Base-by-base conservation (phyloP, 345 rosid genomes). In the Syzygium jambos region DNA sequence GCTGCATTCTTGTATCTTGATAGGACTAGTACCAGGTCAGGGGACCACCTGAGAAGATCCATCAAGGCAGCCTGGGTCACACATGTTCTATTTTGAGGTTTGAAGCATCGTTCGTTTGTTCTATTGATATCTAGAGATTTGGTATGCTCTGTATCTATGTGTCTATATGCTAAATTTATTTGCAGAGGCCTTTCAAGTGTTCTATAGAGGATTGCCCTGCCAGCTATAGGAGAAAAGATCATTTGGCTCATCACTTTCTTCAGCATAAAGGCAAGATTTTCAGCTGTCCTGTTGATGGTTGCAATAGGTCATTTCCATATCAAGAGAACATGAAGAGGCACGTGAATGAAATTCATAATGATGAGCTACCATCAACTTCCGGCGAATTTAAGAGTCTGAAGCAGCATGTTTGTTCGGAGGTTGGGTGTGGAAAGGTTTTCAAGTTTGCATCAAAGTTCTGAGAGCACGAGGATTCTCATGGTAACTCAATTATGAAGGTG, bases 21-120 rank as follows among this genome's bases (percentile, higher is more conserved):
- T 63, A 92, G 98, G 98, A 95, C 96, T 85, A 97, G 98, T 97
- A 95, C 96, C 98, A 96, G 98, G 99, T 89, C 86, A 98, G 99
- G 98, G 89, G 98, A 95, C 98, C 98, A 85, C 99, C 99, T 95
- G 98, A 96, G 98, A 96, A 97, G 98, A 96, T 95, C 96, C 98
- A 51, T 93, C 95, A 95, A 91, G 98, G 82, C 78, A 84, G 99
- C 99, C 99, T 96, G 94, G 29, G 63, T 93, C 99, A 97, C 99
- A 95, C 95, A 2, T 88, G 85, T 51, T 27, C 65, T 55, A 55
- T 52, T 43, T 52, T 84, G 93, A 93, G 94, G 95, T 94, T 91
- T 89, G 94, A 87, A 77, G 87, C 84, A 11, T 84, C 61, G 19
- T 63, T 52, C 38, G 10, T 23, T 85, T 11, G 23, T 73, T 51